A percentile compares a stretch with the other conserved stretches of the same genome.
phyloP scores from a whole-genome alignment of 2,329 filamentous ascomycete species.

The Aspergillus sp. region DNA sequence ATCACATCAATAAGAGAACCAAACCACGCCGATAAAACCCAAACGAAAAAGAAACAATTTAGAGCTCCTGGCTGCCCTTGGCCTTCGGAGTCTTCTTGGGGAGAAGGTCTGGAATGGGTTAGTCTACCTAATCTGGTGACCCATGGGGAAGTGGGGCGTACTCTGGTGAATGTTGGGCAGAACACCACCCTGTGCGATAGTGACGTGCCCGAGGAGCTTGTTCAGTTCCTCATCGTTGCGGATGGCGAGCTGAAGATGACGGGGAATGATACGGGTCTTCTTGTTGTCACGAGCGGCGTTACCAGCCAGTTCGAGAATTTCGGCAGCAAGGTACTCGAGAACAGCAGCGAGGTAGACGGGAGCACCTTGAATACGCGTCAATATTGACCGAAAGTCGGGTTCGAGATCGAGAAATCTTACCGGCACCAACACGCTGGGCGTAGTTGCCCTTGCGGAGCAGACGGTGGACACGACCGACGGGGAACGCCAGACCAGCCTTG shows the following conservation, averaged over 20 bases:
- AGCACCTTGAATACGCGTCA: slow-evolving; percentile 52
- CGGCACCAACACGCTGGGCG: slow-evolving; percentile 97
- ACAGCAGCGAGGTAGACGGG: slow-evolving; percentile 97
- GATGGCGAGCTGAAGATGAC: slow-evolving; percentile 98
- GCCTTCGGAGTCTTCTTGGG: slow-evolving; percentile 98
- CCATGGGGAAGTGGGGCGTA: slow-evolving; percentile 51
- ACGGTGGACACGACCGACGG: slow-evolving; percentile 98
- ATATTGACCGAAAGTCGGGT: background rate
- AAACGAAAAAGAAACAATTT: slow-evolving; percentile 52
- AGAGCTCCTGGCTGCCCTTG: slow-evolving; percentile 96
- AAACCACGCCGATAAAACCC: slow-evolving; percentile 68
- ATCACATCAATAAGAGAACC: slow-evolving; percentile 66
- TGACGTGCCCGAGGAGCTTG: slow-evolving; percentile 93
- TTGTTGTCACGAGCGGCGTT: slow-evolving; percentile 99
- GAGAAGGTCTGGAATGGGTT: slow-evolving; percentile 69
- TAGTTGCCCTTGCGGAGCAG: slow-evolving; percentile 99
- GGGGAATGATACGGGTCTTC: slow-evolving; percentile 99
- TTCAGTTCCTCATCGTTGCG: slow-evolving; percentile 99
- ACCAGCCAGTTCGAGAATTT: slow-evolving; percentile 97
- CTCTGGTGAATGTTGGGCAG: slow-evolving; percentile 90
- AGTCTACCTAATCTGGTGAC: slow-evolving; percentile 95
- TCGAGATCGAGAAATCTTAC: slow-evolving; percentile 40
- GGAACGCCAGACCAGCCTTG: slow-evolving; percentile 98
- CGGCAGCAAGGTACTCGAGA: slow-evolving; percentile 95
- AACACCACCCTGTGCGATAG: slow-evolving; percentile 97